Conservation (phyloP, 495 filamentous ascomycete species). For the Xylaria intraflava region DNA sequence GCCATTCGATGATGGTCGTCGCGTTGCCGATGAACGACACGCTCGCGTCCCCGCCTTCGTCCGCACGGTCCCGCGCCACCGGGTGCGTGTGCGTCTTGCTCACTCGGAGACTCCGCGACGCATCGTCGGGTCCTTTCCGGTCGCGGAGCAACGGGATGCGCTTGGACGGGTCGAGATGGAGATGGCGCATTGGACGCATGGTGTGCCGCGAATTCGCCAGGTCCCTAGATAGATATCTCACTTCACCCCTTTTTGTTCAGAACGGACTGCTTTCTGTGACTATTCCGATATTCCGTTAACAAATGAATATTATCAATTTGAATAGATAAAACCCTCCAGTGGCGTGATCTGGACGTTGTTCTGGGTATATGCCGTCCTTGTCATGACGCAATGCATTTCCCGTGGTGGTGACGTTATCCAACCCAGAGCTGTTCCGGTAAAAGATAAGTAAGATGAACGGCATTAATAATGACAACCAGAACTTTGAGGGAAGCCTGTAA, state of each 20-base stretch:
- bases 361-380: background rate
- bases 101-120: slow-evolving; percentile 4
- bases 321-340: too few species aligned
- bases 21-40: slow-evolving; percentile 59
- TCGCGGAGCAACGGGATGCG: slow-evolving; percentile 22
- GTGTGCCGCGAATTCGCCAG: background rate
- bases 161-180: slow-evolving; percentile 21
- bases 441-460: too few species aligned
- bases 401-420: too few species aligned
- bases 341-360: background rate
- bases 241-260: too few species aligned
- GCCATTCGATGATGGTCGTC: slow-evolving; percentile 60
- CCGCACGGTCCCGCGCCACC: background rate
- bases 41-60: slow-evolving; percentile 22
- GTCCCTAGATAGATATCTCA: background rate
- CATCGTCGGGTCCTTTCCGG: slow-evolving; percentile 13
- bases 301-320: too few species aligned
- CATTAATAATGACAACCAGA: too few species aligned
- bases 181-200: slow-evolving; percentile 20
- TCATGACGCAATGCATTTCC: background rate
- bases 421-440: too few species aligned
- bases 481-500: too few species aligned
- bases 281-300: too few species aligned
- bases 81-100: slow-evolving; percentile 16
- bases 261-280: too few species aligned